These are phyloP conservation scores for Ochetophila trinervis DNA, from an alignment of 306 rosid species.

Conservation along the genomic window DNA sequence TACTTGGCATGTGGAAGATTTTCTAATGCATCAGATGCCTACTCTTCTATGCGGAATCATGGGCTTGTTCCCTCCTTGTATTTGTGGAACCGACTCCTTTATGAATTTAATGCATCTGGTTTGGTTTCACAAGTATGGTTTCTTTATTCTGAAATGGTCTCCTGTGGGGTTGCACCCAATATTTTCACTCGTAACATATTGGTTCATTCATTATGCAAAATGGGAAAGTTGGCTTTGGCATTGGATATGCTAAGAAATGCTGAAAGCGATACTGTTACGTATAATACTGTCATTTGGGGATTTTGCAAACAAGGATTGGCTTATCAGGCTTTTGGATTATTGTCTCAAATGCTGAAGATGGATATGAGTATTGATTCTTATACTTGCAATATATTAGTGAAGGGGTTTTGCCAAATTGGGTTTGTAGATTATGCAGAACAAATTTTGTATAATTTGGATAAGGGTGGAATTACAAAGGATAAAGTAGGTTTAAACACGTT, in stretches of 20 bases:
- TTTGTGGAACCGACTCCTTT: constrained; percentile 59
- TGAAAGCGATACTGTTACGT: constrained; percentile 54
- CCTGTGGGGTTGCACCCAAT: constrained; percentile 60
- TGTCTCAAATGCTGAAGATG: constrained; percentile 71
- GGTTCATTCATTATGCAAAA: constrained; percentile 74
- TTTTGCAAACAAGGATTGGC: constrained; percentile 53
- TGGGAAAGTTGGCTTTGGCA: constrained; percentile 54
- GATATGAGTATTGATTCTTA: constrained; percentile 46
- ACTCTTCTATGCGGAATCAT: constrained; percentile 49
- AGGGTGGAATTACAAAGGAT: constrained; percentile 47
- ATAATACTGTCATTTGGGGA: constrained; percentile 72
- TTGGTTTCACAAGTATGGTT: constrained; percentile 56
- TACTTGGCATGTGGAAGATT: constrained; percentile 57
- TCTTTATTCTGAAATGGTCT: constrained; percentile 48
- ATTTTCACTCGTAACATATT: constrained; percentile 57
- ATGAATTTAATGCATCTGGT: constrained; percentile 57
- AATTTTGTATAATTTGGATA: constrained; percentile 48
- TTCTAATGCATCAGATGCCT: constrained; percentile 42
- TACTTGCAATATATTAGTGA: constrained; percentile 56
- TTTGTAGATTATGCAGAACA: constrained; percentile 54
- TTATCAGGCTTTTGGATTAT: constrained; percentile 58
- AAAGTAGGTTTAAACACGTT: constrained; percentile 52
- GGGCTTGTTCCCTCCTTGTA: constrained; percentile 52
- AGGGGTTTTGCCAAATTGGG: constrained; percentile 63
- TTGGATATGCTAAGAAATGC: constrained; percentile 44